Evolutionary conservation across 2,329 filamentous ascomycete species (phyloP).

Genomic region (Pseudopyrenochaeta lycopersici): DNA sequence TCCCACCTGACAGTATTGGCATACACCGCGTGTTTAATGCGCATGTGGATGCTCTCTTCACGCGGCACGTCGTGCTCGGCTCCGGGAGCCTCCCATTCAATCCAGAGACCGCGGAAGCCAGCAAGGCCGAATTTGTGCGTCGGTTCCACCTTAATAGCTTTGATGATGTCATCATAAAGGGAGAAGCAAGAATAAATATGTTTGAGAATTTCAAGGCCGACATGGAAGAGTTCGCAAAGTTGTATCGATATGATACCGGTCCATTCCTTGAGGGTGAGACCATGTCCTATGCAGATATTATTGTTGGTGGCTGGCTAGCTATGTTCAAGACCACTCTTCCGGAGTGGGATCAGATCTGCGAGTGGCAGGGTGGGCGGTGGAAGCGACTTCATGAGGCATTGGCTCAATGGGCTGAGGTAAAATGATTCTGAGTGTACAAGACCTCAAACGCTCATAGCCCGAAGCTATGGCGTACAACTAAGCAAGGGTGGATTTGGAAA

Average conservation of each 20-base stretch:
- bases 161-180: conserved; percentile 50
- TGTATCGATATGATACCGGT: conserved; percentile 54
- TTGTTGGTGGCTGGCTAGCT: conserved; percentile 65
- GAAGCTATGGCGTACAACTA: too few species aligned
- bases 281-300: conserved; percentile 64
- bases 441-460: too few species aligned
- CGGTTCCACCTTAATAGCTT: too few species aligned
- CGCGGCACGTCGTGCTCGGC: conserved; percentile 53
- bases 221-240: conserved; percentile 53
- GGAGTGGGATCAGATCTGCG: conserved; percentile 59
- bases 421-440: too few species aligned
- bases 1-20: conserved; percentile 51
- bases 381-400: conserved; percentile 58
- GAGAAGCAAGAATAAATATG: conserved; percentile 52
- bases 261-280: conserved; percentile 59
- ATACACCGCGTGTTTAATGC: conserved; percentile 59
- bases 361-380: conserved; percentile 63
- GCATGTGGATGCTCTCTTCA: conserved; percentile 64
- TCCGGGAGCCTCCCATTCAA: conserved; percentile 59
- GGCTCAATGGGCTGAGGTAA: neutral
- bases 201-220: conserved; percentile 51
- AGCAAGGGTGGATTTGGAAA: too few species aligned
- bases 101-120: conserved; percentile 55
- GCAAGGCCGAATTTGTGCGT: conserved; percentile 60
- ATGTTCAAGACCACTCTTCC: conserved; percentile 56